phyloP scores from a whole-genome alignment of 2,329 filamentous ascomycete species.

The Claviceps africana region DNA sequence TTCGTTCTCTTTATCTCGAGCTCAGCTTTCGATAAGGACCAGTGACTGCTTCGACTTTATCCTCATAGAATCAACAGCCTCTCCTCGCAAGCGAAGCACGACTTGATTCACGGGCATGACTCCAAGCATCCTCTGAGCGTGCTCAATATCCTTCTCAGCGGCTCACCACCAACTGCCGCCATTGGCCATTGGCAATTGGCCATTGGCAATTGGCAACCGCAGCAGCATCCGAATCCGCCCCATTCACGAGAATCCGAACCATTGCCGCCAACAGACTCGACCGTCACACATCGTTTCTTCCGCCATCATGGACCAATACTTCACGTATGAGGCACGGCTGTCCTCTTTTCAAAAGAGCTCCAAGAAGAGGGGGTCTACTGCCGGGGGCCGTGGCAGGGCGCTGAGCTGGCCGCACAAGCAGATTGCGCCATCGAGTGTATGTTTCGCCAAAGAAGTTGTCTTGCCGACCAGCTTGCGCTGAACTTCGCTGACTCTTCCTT shows the following conservation, averaged over 20 bases:
- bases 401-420: slow-evolving; percentile 62
- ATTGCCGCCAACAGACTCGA: neutral
- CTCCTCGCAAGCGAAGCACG: neutral
- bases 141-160: neutral
- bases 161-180: neutral
- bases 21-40: neutral
- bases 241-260: neutral
- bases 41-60: neutral
- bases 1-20: neutral
- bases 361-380: slow-evolving; percentile 57
- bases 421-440: slow-evolving; percentile 19
- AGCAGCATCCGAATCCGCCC: neutral
- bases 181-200: neutral
- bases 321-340: slow-evolving; percentile 61
- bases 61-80: neutral
- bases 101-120: neutral
- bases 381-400: slow-evolving; percentile 38
- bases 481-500: slow-evolving; percentile 10
- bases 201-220: neutral
- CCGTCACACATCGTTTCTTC: neutral
- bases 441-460: neutral
- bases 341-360: slow-evolving; percentile 59
- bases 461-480: neutral
- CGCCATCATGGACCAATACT: slow-evolving; percentile 25
- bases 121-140: neutral